These are phyloP conservation scores for Pyrus communis DNA, from an alignment of 306 rosid species.

Conservation along the genomic window DNA sequence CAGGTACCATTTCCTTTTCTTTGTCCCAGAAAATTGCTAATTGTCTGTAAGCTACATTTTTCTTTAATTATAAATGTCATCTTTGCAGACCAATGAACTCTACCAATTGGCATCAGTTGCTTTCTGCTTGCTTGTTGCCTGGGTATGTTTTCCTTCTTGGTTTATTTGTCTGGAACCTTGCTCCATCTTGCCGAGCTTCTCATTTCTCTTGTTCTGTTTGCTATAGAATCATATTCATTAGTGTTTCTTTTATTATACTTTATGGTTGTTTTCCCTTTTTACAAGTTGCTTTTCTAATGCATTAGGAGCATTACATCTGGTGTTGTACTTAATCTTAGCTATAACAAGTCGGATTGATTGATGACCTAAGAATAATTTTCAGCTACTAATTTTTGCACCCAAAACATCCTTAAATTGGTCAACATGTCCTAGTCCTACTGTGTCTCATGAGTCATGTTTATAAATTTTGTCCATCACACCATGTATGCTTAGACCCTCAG, in stretches of 20 bases:
- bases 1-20: slow-evolving; percentile 55
- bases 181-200: background rate
- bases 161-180: background rate
- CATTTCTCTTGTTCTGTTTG: background rate
- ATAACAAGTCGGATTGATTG: background rate
- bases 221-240: background rate
- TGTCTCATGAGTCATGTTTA: too few species aligned
- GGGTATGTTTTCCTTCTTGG: slow-evolving; percentile 54
- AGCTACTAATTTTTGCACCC: background rate
- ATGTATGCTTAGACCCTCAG: background rate
- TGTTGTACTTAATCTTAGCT: background rate
- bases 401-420: background rate
- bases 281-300: background rate
- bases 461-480: background rate
- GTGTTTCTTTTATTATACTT: background rate
- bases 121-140: slow-evolving; percentile 95
- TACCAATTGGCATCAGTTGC: slow-evolving; percentile 98
- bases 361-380: background rate
- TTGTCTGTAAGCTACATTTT: background rate
- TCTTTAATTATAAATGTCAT: background rate
- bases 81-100: slow-evolving; percentile 93
- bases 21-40: slow-evolving; percentile 9
- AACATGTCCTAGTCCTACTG: background rate
- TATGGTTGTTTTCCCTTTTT: background rate
- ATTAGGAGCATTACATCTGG: background rate